Evolutionary conservation across 192 early-diverging fungal genomes (phyloP), one percentile per base, ranked within the genome.

Genomic region (Funneliformis mosseae): DNA sequence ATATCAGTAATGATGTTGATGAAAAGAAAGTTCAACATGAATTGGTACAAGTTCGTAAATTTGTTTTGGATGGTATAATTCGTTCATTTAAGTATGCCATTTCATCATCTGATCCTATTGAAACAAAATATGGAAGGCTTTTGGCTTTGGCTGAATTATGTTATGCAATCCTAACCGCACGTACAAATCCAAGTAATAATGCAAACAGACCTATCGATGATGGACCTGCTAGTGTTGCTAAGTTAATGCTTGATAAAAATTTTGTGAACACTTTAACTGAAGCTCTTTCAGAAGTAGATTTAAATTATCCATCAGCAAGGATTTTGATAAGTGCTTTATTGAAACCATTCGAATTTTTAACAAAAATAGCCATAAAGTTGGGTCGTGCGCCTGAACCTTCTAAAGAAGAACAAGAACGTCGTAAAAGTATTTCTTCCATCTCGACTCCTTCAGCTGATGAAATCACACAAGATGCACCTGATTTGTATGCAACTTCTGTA

Each of bases 181-280:
- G 87, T 11, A 74, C 89, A 14, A 82, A 72, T 23, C 41, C 81
- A 38, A 67, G 74, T 5, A 68, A 45, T 38, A 78, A 63, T 10
- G 75, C 62, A 7, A 48, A 76, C 61, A 87, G 79, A 46, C 60
- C 84, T 5, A 87, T 81, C 25, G 91, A 94, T n/a, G 91, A 93
- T 50, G 85, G 84, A 3, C 86, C 88, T 4, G 76, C 91, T 27
- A 87, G 89, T 12, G 88, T 95, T 45, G 91, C 91, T 16, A 90
- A 90, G 48, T 88, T 94, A 63, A 95, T 99, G 92, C 85, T 99
- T 33, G 97, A 98, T 46, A 97, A 96, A 68, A 91, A 92, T 9
- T 94, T 95, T 80, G 93, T 97, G 0, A 89, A 86, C 48, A 85
- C 93, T 3, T 82, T 99, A 38, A 96, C 96, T 7, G 91, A 88